Evolutionary conservation across 2,329 filamentous ascomycete genomes (phyloP).

Genomic region (Aplosporella prunicola): DNA sequence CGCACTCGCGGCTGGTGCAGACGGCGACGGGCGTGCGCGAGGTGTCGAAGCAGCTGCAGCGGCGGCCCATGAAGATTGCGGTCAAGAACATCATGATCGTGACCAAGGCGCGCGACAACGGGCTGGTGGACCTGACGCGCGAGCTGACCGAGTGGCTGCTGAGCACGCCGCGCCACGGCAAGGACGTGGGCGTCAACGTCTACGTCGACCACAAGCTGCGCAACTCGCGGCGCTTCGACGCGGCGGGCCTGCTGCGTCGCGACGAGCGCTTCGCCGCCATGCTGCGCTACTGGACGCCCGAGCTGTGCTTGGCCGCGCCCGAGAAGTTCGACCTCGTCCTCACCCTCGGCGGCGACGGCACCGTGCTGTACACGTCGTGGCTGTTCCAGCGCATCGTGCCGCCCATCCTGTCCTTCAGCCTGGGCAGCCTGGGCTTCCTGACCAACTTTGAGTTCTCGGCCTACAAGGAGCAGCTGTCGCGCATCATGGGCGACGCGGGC

Average conservation of each 20-base stretch:
- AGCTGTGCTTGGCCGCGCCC: conserved; percentile 85
- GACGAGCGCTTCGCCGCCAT: conserved; percentile 71
- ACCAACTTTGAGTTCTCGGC: conserved; percentile 80
- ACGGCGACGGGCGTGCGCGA: conserved; percentile 92
- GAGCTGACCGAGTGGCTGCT: conserved; percentile 85
- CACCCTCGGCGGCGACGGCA: conserved; percentile 78
- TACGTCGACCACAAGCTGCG: conserved; percentile 96
- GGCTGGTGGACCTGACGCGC: conserved; percentile 77
- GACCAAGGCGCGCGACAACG: conserved; percentile 93
- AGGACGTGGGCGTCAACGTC: conserved; percentile 90
- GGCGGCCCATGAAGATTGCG: conserved; percentile 81
- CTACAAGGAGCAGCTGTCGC: conserved; percentile 79
- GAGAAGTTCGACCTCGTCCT: conserved; percentile 94
- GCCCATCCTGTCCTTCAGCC: conserved; percentile 72
- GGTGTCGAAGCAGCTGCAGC: conserved; percentile 89
- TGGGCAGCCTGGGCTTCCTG: conserved; percentile 79
- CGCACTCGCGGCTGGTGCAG: conserved; percentile 86
- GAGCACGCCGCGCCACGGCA: conserved; percentile 77
- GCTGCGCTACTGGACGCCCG: conserved; percentile 92
- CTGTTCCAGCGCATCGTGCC: conserved; percentile 85
- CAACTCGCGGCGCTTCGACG: conserved; percentile 79
- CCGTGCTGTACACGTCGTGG: conserved; percentile 81
- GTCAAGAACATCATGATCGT: conserved; percentile 97
- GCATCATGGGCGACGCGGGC: conserved; percentile 84
- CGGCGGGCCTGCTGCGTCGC: conserved; percentile 59